Base-by-base conservation (phyloP, 768 basidiomycete species). In the Fibroporia radiculosa region DNA sequence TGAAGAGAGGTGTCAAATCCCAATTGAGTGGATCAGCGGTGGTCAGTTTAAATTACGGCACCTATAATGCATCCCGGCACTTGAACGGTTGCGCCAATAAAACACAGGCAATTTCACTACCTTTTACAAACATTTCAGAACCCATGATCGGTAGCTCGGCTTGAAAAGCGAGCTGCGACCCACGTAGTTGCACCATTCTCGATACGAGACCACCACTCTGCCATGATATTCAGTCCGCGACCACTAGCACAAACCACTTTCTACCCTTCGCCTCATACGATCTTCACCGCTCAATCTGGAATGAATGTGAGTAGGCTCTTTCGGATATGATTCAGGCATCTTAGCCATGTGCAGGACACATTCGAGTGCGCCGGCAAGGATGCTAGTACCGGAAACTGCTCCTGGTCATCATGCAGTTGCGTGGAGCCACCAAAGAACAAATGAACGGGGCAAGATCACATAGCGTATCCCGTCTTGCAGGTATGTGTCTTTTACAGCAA, bases 381-480 rank as follows among this genome's bases (percentile, higher is more conserved):
- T 45, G 39, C 45, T 33, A 31, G 45, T 23, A 39, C 31, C 38
- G 33, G 28, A 20, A 44, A 38, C 41, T 70, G 68, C 54, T 52
- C 51, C 38, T 65, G 60, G 48, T 60, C 62, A 18, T 56, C 58
- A 54, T 63, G 62, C 45, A 52, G 51, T 26, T 63, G 65, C 52
- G 58, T 56, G 50, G 59, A 64, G 23, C 57, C 64, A 23, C 59
- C 67, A 14, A 66, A 63, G 59, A 65, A 64, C 47, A 46, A 54
- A 44, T 40, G 31, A 33, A 31, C 22, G 35, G 35, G 10, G 29
- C n/a, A 10, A 31, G 16, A 31, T 31, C 29, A 10, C n/a, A 16
- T 31, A n/a, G n/a, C n/a, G n/a, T n/a, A n/a, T n/a, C n/a, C 8
- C 18, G 13, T 23, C 22, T 7, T 40, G 10, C 22, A 12, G 10